Conservation (phyloP, 768 basidiomycete species). For the Suillus subalutaceus region DNA sequence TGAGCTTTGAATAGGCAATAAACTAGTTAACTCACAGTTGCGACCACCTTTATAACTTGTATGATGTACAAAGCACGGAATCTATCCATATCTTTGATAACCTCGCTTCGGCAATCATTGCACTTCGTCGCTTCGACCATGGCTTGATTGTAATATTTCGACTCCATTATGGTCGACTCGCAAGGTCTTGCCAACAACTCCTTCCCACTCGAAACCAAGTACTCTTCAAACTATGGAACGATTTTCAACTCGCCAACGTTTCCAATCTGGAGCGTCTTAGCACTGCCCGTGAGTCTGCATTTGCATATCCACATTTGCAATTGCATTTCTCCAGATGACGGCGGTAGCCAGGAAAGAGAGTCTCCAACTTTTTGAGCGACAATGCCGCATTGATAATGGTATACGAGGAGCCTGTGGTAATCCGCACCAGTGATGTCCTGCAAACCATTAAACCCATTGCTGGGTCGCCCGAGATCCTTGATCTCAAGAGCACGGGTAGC, state of each 20-base stretch:
- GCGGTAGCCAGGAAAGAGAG: neutral
- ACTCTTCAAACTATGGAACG: neutral
- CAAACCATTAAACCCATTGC: conserved; percentile 38
- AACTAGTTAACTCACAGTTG: conserved; percentile 9
- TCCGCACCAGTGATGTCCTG: conserved; percentile 44
- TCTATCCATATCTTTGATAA: neutral
- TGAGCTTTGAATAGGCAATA: conserved; percentile 10
- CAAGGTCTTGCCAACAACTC: conserved; percentile 7
- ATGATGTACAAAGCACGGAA: conserved; percentile 4
- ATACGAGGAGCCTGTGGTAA: conserved; percentile 44
- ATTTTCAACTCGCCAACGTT: neutral
- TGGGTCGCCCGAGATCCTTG: conserved; percentile 6
- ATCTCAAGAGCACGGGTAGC: conserved; percentile 24
- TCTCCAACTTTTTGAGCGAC: conserved; percentile 4
- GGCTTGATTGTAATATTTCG: neutral
- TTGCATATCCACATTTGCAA: too few species aligned
- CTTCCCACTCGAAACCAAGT: conserved; percentile 5
- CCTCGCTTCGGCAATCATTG: neutral
- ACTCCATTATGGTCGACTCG: conserved; percentile 2
- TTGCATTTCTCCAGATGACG: too few species aligned
- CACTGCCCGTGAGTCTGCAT: too few species aligned
- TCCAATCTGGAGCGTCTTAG: neutral
- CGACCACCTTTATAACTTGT: conserved; percentile 2
- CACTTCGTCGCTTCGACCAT: neutral
- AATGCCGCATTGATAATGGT: conserved; percentile 42